phyloP scores from a whole-genome alignment of 148 eudicot genomes.

The Nepenthes gracilis region DNA sequence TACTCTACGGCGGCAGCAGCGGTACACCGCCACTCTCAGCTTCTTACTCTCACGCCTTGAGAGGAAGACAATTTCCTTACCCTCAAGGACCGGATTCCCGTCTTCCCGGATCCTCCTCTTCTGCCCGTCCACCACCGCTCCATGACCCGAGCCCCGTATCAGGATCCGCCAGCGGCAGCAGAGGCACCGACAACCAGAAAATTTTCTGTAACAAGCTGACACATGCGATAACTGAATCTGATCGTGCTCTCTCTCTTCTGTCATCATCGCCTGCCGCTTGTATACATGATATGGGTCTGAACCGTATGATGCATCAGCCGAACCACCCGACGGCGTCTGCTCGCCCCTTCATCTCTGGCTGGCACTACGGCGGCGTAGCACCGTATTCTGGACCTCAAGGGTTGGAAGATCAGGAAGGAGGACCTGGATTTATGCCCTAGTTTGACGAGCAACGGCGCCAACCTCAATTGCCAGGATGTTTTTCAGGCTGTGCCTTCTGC shows the following conservation, averaged over 20 bases:
- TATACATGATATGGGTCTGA: constrained; percentile 32
- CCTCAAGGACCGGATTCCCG: constrained; percentile 20
- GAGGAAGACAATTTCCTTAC: constrained; percentile 43
- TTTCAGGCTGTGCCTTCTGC: constrained; percentile 38
- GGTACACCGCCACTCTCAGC: constrained; percentile 10
- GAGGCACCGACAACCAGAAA: constrained; percentile 11
- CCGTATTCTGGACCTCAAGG: constrained; percentile 13
- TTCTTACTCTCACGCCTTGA: constrained; percentile 24
- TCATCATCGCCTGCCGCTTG: constrained; percentile 64
- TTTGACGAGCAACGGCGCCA: neutral
- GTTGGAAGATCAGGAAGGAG: constrained; percentile 15
- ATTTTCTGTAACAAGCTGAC: constrained; percentile 22
- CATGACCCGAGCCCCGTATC: constrained; percentile 20
- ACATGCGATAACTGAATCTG: constrained; percentile 30
- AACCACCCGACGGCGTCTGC: constrained; percentile 12
- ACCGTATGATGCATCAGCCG: constrained; percentile 26
- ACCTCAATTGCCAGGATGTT: constrained; percentile 34
- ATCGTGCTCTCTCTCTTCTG: constrained; percentile 99
- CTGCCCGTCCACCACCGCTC: constrained; percentile 33
- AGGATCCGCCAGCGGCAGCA: constrained; percentile 10
- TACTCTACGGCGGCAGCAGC: constrained; percentile 17
- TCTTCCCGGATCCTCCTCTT: constrained; percentile 15
- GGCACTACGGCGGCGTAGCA: constrained; percentile 23
- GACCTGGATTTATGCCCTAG: constrained; percentile 8
- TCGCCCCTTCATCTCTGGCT: constrained; percentile 15